phyloP scores from a whole-genome alignment of 1,284 basidiomycete genomes.

The Naganishia liquefaciens region DNA sequence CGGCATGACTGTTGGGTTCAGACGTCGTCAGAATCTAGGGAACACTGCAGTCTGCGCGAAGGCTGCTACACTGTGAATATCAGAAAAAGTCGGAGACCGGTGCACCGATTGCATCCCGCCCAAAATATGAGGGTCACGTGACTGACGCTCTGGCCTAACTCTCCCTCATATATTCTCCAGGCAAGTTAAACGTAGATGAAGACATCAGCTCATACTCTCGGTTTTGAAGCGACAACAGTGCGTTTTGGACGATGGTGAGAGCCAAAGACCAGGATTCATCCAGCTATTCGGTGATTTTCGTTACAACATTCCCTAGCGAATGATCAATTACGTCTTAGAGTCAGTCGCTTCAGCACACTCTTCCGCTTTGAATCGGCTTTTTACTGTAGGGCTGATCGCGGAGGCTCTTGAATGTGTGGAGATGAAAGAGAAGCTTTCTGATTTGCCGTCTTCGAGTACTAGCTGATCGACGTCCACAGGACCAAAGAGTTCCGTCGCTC shows the following conservation, averaged over 20 bases:
- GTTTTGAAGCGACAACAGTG: too few relatives aligned
- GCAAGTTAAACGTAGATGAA: too few relatives aligned
- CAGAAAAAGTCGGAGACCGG: constrained; percentile 15
- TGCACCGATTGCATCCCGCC: constrained; percentile 8
- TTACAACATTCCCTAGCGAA: not conserved
- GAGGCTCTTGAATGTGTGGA: not conserved
- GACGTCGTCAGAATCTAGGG: not conserved
- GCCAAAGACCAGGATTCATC: too few relatives aligned
- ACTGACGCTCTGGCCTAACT: not conserved
- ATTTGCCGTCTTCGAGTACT: not conserved
- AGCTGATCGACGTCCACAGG: too few relatives aligned
- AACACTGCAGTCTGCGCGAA: not conserved
- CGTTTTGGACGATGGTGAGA: too few relatives aligned
- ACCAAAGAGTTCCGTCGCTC: constrained; percentile 4
- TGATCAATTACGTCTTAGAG: not conserved
- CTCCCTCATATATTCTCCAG: too few relatives aligned
- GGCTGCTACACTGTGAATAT: not conserved
- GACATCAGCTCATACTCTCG: too few relatives aligned
- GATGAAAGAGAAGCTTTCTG: not conserved
- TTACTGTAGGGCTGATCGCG: not conserved
- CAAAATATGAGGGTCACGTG: constrained; percentile 14
- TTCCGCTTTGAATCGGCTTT: not conserved
- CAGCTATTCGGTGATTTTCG: not conserved
- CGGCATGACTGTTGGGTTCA: constrained; percentile 10
- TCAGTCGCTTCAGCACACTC: constrained; percentile 12